Base-by-base conservation (phyloP, 805 yeast species). In the Kodamaea kaohsiungensis region DNA sequence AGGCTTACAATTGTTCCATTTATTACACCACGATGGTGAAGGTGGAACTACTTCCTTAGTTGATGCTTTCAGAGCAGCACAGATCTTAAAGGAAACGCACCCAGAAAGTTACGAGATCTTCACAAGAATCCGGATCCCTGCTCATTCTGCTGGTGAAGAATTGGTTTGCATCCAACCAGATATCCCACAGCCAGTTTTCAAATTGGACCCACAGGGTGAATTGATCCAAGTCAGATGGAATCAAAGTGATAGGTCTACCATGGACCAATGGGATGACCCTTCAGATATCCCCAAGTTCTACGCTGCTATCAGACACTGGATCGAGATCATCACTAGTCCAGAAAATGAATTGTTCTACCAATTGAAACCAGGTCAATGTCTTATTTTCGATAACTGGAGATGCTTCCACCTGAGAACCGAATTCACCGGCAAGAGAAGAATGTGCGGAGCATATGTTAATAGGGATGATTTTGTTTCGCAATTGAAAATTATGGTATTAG, bases 101-200 rank as follows among this genome's bases (percentile, higher is more conserved):
- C 88, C 87, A 2, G 79, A 78, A 52, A 77, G 79, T 51, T 86
- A 72, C 63, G 77, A 81, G 33, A 59, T 83, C 7, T 72, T 86
- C 49, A 71, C 83, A 8, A 66, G 65, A 15, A 69, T 79, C 17
- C 81, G 82, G 4, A 70, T 87, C 16, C 85, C 86, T n/a, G 88
- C 88, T 18, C 91, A 86, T 62, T 81, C 87, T n/a, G 87, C 89
- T 6, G 91, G 91, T 19, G 90, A 86, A 62, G 85, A 79, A 45
- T 75, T 70, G 61, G 86, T 79, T 12, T 79, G 87, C 59, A 82
- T 85, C 48, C 85, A 80, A 61, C 86, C 89, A 2, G 80, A 78
- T 46, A 64, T 72, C 17, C 73, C 84, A 2, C 81, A 78, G 60
- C 88, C 89, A 4, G 75, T 86, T 2, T 79, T 87, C 66, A 83